phyloP scores from a whole-genome alignment of 2,329 filamentous ascomycete genomes.

The Pseudocercospora pini-densiflorae region DNA sequence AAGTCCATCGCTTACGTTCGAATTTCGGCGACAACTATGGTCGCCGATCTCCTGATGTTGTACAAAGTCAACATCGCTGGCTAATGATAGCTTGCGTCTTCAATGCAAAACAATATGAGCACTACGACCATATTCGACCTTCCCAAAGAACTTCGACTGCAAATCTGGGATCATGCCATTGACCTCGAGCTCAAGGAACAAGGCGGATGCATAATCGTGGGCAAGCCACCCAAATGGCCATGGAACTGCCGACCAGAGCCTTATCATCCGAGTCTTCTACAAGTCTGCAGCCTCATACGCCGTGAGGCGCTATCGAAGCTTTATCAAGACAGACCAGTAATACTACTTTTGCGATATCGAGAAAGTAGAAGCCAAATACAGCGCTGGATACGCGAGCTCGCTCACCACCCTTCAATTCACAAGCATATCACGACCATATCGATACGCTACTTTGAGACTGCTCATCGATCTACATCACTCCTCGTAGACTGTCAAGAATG shows the following conservation, averaged over 20 bases:
- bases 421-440: conserved; percentile 19
- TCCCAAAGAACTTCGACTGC: conserved; percentile 7
- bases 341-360: conserved; percentile 21
- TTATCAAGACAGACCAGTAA: conserved; percentile 17
- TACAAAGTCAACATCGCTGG: neutral
- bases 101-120: conserved; percentile 50
- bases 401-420: conserved; percentile 6
- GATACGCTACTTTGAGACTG: conserved; percentile 24
- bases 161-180: conserved; percentile 1
- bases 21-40: neutral
- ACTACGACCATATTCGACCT: conserved; percentile 3
- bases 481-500: conserved; percentile 15
- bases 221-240: conserved; percentile 6
- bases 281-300: conserved; percentile 19
- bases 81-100: neutral
- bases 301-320: conserved; percentile 19
- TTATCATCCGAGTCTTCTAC: conserved; percentile 23
- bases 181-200: neutral
- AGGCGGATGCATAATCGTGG: conserved; percentile 2
- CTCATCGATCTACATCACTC: conserved; percentile 23
- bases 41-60: neutral
- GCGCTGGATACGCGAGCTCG: conserved; percentile 17
- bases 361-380: conserved; percentile 24
- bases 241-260: conserved; percentile 23
- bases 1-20: neutral